Conservation (phyloP, 805 yeast species). For the Crinitomyces ghanaensis region DNA sequence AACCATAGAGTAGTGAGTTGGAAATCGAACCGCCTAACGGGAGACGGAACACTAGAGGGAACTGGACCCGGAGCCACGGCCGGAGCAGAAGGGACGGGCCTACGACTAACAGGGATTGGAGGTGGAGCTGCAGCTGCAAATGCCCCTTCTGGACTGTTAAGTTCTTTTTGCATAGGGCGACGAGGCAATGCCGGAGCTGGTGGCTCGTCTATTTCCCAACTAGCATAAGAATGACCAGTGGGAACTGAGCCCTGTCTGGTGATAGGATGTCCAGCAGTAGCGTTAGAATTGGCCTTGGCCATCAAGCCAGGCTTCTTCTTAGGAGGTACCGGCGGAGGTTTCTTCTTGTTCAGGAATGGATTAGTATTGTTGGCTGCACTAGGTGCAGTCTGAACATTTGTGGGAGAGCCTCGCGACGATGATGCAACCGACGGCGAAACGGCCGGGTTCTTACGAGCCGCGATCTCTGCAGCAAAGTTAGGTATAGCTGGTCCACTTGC, state of each 20-base stretch:
- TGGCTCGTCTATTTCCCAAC: no score
- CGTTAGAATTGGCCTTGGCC: conserved; percentile 6
- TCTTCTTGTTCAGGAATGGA: conserved; percentile 9
- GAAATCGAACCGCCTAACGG: conserved; percentile 12
- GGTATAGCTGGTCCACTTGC: conserved; percentile 12
- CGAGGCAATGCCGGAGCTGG: conserved; percentile 4
- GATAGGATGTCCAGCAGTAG: conserved; percentile 2
- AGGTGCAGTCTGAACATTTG: conserved; percentile 7
- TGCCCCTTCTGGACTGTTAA: no score
- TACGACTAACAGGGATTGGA: conserved; percentile 11
- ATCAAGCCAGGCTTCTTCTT: conserved; percentile 15
- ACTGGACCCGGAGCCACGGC: no score
- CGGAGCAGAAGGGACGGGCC: conserved; percentile 7
- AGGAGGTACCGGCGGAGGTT: conserved; percentile 18
- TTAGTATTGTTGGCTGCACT: conserved; percentile 6
- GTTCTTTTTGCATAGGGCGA: no score
- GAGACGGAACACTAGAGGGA: conserved; percentile 3
- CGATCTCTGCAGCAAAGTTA: conserved; percentile 26
- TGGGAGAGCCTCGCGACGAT: conserved; percentile 3
- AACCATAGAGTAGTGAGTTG: conserved; percentile 19
- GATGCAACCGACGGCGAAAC: background rate
- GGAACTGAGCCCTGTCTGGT: background rate
- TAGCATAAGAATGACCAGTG: no score
- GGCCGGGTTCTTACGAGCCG: conserved; percentile 11
- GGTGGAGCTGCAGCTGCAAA: conserved; percentile 4